Conservation (phyloP, 169 alveolate genomes). For the Plasmodium ovale region DNA sequence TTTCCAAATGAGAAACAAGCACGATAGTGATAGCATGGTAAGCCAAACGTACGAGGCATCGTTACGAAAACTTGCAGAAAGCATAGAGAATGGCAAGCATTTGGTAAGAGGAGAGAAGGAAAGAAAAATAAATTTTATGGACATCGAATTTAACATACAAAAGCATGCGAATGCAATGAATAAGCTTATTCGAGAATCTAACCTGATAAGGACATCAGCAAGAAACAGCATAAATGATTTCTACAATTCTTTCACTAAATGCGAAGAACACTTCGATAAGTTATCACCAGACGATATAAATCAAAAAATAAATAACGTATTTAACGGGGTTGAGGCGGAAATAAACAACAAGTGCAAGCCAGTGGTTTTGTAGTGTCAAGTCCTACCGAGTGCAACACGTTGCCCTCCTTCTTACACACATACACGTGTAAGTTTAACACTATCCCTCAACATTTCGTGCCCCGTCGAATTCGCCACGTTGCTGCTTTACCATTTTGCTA, state of each 20-base stretch:
- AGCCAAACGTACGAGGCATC: conserved; percentile 30
- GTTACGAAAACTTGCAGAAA: conserved; percentile 22
- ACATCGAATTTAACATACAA: conserved; percentile 25
- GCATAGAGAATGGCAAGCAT: conserved; percentile 11
- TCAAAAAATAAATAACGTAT: conserved; percentile 14
- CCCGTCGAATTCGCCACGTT: no score
- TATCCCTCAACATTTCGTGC: no score
- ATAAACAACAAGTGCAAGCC: conserved; percentile 64
- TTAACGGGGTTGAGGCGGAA: conserved; percentile 21
- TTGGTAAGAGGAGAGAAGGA: conserved; percentile 34
- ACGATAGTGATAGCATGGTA: conserved; percentile 7
- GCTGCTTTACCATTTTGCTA: no score
- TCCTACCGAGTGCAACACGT: no score
- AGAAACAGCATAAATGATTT: conserved; percentile 40
- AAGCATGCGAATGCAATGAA: conserved; percentile 53
- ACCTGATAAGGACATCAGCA: conserved; percentile 29
- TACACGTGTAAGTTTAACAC: no score
- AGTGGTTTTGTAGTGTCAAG: conserved; percentile 27
- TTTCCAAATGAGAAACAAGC: conserved; percentile 26
- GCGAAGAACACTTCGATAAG: conserved; percentile 30
- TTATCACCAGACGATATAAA: conserved; percentile 33
- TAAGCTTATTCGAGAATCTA: conserved; percentile 62
- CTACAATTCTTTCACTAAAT: conserved; percentile 36
- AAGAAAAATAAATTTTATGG: conserved; percentile 46
- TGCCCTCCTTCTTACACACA: no score